A percentile compares a stretch with the other conserved stretches of the same genome.
Evolutionary conservation across 768 basidiomycete genomes (phyloP).

Genomic region (Daedaleopsis nitida): DNA sequence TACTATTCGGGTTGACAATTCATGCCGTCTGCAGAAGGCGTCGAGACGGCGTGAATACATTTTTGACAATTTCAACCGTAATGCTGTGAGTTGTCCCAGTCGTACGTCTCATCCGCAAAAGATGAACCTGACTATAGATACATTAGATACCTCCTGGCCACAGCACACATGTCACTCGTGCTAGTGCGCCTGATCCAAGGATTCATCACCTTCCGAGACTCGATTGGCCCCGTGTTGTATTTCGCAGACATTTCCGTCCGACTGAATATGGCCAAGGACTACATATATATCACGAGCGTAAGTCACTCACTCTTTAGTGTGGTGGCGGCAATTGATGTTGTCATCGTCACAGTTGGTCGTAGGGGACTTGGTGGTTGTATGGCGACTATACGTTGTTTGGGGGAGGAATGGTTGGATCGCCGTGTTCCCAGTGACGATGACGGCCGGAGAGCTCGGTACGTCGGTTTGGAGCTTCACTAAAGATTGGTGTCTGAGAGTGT

Average conservation of each 20-base stretch:
- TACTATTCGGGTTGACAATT: background rate
- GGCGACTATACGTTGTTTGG: constrained; percentile 13
- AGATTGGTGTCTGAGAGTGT: too few relatives aligned
- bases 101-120: background rate
- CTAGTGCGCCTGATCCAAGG: constrained; percentile 12
- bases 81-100: background rate
- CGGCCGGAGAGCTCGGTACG: constrained; percentile 2
- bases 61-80: background rate
- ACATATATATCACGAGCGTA: constrained; percentile 18
- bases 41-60: background rate
- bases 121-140: too few relatives aligned
- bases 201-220: constrained; percentile 10
- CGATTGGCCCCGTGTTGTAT: constrained; percentile 7
- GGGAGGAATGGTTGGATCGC: constrained; percentile 1
- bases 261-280: constrained; percentile 17
- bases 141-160: constrained; percentile 13
- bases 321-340: background rate
- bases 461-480: background rate
- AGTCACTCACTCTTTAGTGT: background rate
- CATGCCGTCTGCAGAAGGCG: too few relatives aligned
- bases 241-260: constrained; percentile 9
- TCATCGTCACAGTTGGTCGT: background rate
- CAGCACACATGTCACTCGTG: constrained; percentile 11
- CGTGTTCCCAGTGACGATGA: constrained; percentile 3
- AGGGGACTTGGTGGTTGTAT: constrained; percentile 11